Evolutionary conservation across 805 yeast species (phyloP).

Genomic region (Kodamaea jinghongensis): DNA sequence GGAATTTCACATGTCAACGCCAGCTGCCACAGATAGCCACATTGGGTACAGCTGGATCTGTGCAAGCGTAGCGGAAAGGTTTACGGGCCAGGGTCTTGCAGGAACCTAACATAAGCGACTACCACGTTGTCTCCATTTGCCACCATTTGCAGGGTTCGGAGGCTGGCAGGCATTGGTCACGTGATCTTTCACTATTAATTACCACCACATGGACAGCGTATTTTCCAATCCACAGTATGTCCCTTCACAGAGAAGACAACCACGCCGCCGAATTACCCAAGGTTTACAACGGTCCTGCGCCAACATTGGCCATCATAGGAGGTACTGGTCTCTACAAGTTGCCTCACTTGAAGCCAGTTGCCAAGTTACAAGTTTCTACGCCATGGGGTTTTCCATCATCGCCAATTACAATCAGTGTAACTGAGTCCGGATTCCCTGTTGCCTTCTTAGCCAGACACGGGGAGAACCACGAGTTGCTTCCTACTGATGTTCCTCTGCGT

Average conservation of each 20-base stretch:
- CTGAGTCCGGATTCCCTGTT: constrained; percentile 72
- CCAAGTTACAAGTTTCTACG: constrained; percentile 74
- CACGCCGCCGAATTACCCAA: constrained; percentile 42
- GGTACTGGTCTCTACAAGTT: constrained; percentile 97
- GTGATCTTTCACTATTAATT: neutral
- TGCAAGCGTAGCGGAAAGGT: no score
- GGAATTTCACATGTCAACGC: no score
- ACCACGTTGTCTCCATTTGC: no score
- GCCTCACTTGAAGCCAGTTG: constrained; percentile 80
- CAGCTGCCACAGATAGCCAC: no score
- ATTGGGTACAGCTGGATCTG: no score
- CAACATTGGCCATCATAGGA: constrained; percentile 87
- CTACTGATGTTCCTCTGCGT: constrained; percentile 86
- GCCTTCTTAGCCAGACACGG: constrained; percentile 98
- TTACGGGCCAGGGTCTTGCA: no score
- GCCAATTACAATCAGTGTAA: constrained; percentile 86
- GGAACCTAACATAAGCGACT: no score
- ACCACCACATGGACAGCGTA: constrained; percentile 1
- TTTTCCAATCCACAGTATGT: constrained; percentile 19
- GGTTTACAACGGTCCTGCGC: constrained; percentile 54
- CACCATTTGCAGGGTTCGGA: no score
- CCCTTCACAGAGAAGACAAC: constrained; percentile 34
- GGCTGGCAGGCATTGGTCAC: no score
- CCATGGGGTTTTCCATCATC: constrained; percentile 99
- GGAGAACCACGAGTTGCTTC: constrained; percentile 79